Evolutionary conservation across 192 early-diverging fungal species (phyloP), one percentile per base, ranked within the genome.

Genomic region (Dissophora globulifera): DNA sequence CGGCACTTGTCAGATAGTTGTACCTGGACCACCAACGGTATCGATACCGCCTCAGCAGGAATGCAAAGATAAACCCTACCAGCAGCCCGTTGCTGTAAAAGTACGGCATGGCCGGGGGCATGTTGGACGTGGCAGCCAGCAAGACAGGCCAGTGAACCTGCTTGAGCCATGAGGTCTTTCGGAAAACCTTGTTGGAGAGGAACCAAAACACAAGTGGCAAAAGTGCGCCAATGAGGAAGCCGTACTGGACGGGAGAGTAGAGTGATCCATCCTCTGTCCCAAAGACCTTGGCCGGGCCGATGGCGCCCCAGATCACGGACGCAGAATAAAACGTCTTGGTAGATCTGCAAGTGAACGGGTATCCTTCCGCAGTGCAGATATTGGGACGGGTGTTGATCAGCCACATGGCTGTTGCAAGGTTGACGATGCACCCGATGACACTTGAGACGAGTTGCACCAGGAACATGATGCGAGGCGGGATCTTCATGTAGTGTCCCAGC

Each of bases 301-400:
- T 89, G 6, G 87, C 82, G 9, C 93, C 93, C 91, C 91, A 94
- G 51, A 94, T 87, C 25, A 86, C 78, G 15, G 83, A 89, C 20
- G 84, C 89, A 43, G 82, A 84, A 75, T 83, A 87, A 57, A 93
- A 93, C 29, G 82, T 83, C 4, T 41, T 60, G 32, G 83, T 80
- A 19, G 55, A 69, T 25, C 78, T 75, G 43, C 85, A 86, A 45
- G 78, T 81, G 56, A 79, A 87, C 4, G 85, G 80, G 47, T 62
- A 69, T 2, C 58, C 82, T 8, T 2, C 64, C 0, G 41, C 9
- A n/a, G 78, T 80, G 61, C 85, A 87, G n/a, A 87, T 72, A 54
- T 72, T 46, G 8, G 62, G 57, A 2, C 68, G 64, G 27, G 78
- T 74, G 31, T 69, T 71, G 67, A 87, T 68, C 16, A 86, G 30